Conservation (phyloP, 129 eudicot species). For the carrot (Daucus carota) region DH1_v3.0 NC_030381.2:55936001-55936500, state of each 20-base stretch:
- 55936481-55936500: constrained; percentile 38
- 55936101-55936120: constrained; percentile 78
- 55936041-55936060: background rate
- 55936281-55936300: constrained; percentile 69
- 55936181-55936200: background rate
- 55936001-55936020: background rate
- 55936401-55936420: background rate
- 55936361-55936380: background rate
- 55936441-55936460: constrained; percentile 79
- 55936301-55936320: constrained; percentile 59
- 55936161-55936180: background rate
- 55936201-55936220: constrained; percentile 19
- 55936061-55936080: constrained; percentile 54
- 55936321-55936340: constrained; percentile 34
- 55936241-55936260: constrained; percentile 7
- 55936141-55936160: background rate
- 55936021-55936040: background rate
- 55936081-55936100: constrained; percentile 79
- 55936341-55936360: background rate
- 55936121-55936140: constrained; percentile 41
- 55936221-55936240: constrained; percentile 58
- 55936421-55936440: background rate
- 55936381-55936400: too few relatives aligned
- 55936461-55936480: constrained; percentile 52
- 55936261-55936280: constrained; percentile 67